phyloP scores from a whole-genome alignment of 2,329 filamentous ascomycete genomes.

The Phialophora verrucosa region DNA sequence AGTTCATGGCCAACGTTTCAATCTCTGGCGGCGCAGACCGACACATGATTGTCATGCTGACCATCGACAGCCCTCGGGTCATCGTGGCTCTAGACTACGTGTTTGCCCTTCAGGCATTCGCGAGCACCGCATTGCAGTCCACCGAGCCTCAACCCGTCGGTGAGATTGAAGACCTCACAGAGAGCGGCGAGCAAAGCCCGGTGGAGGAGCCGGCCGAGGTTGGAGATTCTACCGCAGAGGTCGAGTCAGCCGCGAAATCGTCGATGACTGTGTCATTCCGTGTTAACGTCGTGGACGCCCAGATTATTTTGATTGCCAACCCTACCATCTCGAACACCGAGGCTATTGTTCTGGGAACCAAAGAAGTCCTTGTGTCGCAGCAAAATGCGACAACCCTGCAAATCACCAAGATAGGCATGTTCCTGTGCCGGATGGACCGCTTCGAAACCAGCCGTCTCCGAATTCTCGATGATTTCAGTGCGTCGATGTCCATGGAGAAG shows the following conservation, averaged over 20 bases:
- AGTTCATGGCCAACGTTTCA: slow-evolving; percentile 96
- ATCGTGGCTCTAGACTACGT: slow-evolving; percentile 97
- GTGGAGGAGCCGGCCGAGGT: slow-evolving; percentile 48
- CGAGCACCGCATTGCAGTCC: slow-evolving; percentile 69
- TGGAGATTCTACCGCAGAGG: slow-evolving; percentile 45
- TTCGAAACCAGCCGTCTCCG: slow-evolving; percentile 89
- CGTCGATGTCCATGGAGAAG: slow-evolving; percentile 86
- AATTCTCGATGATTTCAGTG: slow-evolving; percentile 94
- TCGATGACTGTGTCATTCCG: slow-evolving; percentile 82
- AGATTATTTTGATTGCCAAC: slow-evolving; percentile 95
- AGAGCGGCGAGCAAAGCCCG: slow-evolving; percentile 52
- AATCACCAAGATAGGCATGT: slow-evolving; percentile 95
- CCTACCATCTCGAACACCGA: slow-evolving; percentile 88
- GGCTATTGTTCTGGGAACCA: slow-evolving; percentile 91
- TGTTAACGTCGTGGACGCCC: slow-evolving; percentile 92
- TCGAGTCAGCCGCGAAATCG: slow-evolving; percentile 43
- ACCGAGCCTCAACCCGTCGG: slow-evolving; percentile 61
- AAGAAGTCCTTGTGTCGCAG: slow-evolving; percentile 89
- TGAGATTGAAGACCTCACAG: slow-evolving; percentile 41
- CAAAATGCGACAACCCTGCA: slow-evolving; percentile 95
- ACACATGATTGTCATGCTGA: slow-evolving; percentile 86
- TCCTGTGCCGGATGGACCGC: slow-evolving; percentile 95
- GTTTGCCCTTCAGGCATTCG: slow-evolving; percentile 84
- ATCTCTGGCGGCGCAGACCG: slow-evolving; percentile 84
- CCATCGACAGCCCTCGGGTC: slow-evolving; percentile 89